Evolutionary conservation across 2,329 filamentous ascomycete genomes (phyloP).

Genomic region (Xylaria sp.): DNA sequence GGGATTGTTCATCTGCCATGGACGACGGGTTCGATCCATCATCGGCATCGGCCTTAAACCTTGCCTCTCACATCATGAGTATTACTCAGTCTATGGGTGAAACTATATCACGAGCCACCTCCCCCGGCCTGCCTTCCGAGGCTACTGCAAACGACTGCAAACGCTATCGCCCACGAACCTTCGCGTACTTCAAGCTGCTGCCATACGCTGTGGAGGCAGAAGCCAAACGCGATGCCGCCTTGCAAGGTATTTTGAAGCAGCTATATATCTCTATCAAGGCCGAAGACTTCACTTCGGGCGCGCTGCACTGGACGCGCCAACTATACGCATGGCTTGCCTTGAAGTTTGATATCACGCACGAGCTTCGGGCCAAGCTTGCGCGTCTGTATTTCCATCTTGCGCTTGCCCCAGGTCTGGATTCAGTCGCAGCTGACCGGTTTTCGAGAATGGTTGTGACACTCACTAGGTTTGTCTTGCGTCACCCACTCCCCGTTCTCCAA

Average conservation of each 20-base stretch:
- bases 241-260: conserved; percentile 85
- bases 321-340: conserved; percentile 90
- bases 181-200: conserved; percentile 84
- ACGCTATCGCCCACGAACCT: conserved; percentile 80
- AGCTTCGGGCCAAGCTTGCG: conserved; percentile 75
- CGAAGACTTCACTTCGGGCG: conserved; percentile 89
- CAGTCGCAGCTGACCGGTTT: conserved; percentile 78
- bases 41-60: conserved; percentile 34
- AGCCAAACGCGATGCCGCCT: conserved; percentile 66
- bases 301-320: conserved; percentile 95
- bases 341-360: conserved; percentile 92
- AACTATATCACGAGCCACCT: conserved; percentile 78
- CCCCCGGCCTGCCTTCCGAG: conserved; percentile 62
- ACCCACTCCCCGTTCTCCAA: not conserved
- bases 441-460: conserved; percentile 93
- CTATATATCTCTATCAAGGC: conserved; percentile 88
- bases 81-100: conserved; percentile 46
- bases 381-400: conserved; percentile 92
- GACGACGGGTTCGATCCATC: conserved; percentile 37
- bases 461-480: conserved; percentile 65
- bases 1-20: conserved; percentile 26
- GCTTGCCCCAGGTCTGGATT: conserved; percentile 83
- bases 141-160: conserved; percentile 46
- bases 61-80: conserved; percentile 35
- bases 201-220: conserved; percentile 86